Evolutionary conservation across 805 yeast genomes (phyloP), one percentile per base, ranked within the genome.

Genomic region (Candida peoriensis): DNA sequence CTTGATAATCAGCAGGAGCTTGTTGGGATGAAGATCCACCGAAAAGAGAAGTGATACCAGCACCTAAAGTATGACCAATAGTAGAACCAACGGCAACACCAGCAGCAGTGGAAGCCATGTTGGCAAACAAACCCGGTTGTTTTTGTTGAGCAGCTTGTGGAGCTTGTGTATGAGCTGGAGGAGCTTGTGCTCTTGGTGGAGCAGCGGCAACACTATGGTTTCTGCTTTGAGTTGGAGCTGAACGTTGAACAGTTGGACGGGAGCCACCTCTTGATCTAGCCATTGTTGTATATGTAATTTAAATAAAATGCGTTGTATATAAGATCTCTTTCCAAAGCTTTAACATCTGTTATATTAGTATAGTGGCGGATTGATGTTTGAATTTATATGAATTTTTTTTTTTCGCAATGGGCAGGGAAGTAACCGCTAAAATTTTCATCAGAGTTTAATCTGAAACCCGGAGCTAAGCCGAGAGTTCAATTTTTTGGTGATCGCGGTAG

Each of bases 81-180:
- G 97, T 81, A 34, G 96, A 86, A 54, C 98, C 98, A 38, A 93
- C 97, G 36, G 97, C 98, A 29, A 93, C 98, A 79, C 98, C 98
- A 32, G 97, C 98, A 37, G 98, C 98, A 32, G 98, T 93, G 31
- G 95, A 72, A 25, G 97, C 97, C 98, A 93, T 93, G 67, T 93
- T 95, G 41, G 90, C 84, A 54, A 90, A 89, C 58, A 90, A 53
- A 53, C 97, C 97, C 31, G 97, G 97, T 52, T 72, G 76, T 50
- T 54, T 56, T 26, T 76, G 73, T 55, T 69, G 81, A 34, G 72
- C 66, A 39, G 68, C 70, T 57, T 74, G 71, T 57, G 73, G 78
- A n/a, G 17, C 39, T 55, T 74, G 74, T 45, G 79, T 52, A 44
- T 60, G 55, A n/a, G 60, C 53, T 18, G 57, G 73, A 41, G 70